phyloP scores from a whole-genome alignment of 768 basidiomycete species.

The Phylloporus sp. region DNA sequence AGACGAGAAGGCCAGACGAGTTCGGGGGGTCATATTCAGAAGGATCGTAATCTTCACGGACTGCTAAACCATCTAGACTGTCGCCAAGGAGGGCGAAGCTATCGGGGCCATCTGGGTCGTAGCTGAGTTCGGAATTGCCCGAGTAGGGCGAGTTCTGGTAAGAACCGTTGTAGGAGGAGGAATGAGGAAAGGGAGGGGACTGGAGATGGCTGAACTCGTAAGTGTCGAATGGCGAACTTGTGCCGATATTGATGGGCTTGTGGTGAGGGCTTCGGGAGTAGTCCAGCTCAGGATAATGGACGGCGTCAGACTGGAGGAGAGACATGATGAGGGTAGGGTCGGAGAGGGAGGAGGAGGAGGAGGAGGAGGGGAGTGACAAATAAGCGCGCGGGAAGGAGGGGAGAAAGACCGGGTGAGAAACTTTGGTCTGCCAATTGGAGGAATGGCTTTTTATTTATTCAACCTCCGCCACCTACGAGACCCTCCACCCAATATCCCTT shows the following conservation, averaged over 20 bases:
- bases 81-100: constrained; percentile 49
- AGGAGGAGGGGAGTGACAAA: background rate
- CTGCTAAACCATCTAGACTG: constrained; percentile 35
- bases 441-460: constrained; percentile 6
- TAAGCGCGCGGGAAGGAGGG: constrained; percentile 21
- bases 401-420: constrained; percentile 29
- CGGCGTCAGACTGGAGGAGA: constrained; percentile 26
- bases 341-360: constrained; percentile 1
- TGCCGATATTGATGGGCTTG: constrained; percentile 23
- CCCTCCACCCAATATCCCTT: constrained; percentile 1
- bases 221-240: constrained; percentile 35
- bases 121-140: constrained; percentile 60
- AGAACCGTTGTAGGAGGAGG: constrained; percentile 59
- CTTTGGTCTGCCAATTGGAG: constrained; percentile 13
- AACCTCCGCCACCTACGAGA: constrained; percentile 26
- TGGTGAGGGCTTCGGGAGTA: constrained; percentile 26
- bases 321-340: constrained; percentile 18
- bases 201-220: constrained; percentile 37
- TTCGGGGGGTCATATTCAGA: constrained; percentile 64
- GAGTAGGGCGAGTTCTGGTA: constrained; percentile 73
- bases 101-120: constrained; percentile 46
- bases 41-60: constrained; percentile 62
- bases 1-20: constrained; percentile 51
- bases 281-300: constrained; percentile 21
- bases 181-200: constrained; percentile 43